Evolutionary conservation across 2,329 filamentous ascomycete genomes (phyloP), one percentile per base, ranked within the genome.

Genomic region (Sarocladium kiliense): DNA sequence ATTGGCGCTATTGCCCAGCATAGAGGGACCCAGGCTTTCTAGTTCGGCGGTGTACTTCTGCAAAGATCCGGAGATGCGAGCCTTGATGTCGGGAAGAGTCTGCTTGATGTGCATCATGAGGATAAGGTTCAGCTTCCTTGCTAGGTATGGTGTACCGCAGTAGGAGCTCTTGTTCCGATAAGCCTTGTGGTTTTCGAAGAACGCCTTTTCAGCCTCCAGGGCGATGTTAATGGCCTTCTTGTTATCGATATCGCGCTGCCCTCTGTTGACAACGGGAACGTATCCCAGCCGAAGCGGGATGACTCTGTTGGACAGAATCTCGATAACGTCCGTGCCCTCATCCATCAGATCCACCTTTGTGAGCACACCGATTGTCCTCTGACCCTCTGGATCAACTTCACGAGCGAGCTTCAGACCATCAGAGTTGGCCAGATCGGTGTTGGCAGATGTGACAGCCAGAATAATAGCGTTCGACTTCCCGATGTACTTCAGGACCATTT

Each of bases 101-200:
- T 99, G 93, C 76, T 99, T 99, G 79, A 99, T 99, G 78, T 99
- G 94, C 94, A 99, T 99, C 93, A 99, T 97, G 63, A 99, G 82
- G 68, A 99, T 97, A 66, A 99, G 80, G 74, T 99, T 99, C 58
- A 99, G 84, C 76, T 99, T 99, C 63, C 93, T 86, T 3, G 94
- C 94, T 58, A 99, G 79, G 68, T 99, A 99, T 3, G 94, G 94
- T 2, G 94, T 99, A 71, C 94, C 94, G 73, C 94, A 99, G 80
- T 99, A 99, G 5, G 92, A 89, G 68, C 91, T 92, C 85, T 99
- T 99, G 76, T 97, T 99, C 58, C 92, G 84, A 74, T 99, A 99
- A 32, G 50, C 50, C 21, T 53, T 53, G 68, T 99, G 94, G 67
- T 97, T 93, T 68, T 86, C 89, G 80, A 99, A 99, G 72, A 99